Conservation (phyloP, 306 rosid genomes). For the Herpetospermum pedunculosum region DNA sequence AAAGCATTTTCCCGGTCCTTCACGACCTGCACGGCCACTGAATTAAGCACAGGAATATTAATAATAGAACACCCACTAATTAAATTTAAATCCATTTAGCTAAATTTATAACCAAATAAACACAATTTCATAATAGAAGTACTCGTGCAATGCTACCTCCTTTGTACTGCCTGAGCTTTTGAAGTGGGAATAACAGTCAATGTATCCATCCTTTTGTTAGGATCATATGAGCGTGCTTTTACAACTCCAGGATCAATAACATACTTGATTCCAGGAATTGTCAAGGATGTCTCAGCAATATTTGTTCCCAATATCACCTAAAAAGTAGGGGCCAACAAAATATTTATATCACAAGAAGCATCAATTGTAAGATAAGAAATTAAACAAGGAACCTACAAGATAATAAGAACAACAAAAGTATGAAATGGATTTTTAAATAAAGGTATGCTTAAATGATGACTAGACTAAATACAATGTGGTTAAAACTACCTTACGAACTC, state of each 20-base stretch:
- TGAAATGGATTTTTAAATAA: neutral
- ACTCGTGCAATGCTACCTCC: too few species aligned
- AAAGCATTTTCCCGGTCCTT: too few species aligned
- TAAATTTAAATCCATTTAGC: neutral
- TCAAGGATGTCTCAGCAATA: constrained; percentile 88
- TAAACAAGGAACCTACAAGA: neutral
- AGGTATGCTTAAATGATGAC: neutral
- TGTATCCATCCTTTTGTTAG: constrained; percentile 72
- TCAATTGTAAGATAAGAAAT: neutral
- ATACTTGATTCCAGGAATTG: constrained; percentile 86
- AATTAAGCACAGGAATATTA: constrained; percentile 13
- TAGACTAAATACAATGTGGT: constrained; percentile 1
- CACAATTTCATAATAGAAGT: neutral
- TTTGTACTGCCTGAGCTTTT: constrained; percentile 82
- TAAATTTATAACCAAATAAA: neutral
- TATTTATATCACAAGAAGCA: neutral
- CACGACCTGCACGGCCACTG: constrained; percentile 97
- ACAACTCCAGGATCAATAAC: constrained; percentile 89
- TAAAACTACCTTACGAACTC: constrained; percentile 62
- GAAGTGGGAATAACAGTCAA: constrained; percentile 61
- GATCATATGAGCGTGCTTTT: constrained; percentile 82
- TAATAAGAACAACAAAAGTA: neutral
- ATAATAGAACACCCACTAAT: neutral
- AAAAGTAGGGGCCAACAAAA: too few species aligned
- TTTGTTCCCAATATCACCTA: constrained; percentile 85